Percentiles rank a stretch among this genome's conserved stretches.
phyloP scores from a whole-genome alignment of 192 early-diverging fungal species.

The Rhizophagus clarus region DNA sequence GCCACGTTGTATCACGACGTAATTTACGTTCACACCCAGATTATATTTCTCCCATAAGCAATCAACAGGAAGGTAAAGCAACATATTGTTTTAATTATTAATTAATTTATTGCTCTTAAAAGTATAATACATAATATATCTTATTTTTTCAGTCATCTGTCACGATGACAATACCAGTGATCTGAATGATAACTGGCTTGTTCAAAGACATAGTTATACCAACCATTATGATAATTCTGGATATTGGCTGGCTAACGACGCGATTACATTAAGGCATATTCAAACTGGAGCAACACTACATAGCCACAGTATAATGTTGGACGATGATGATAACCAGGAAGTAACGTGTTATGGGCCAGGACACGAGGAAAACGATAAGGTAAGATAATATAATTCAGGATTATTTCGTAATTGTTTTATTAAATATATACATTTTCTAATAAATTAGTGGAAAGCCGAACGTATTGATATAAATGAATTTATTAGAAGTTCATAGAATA shows the following conservation, averaged over 20 bases:
- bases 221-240: not conserved
- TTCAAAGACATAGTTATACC: constrained; percentile 50
- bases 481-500: not conserved
- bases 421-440: not conserved
- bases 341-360: constrained; percentile 53
- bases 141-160: constrained; percentile 37
- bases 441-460: not conserved
- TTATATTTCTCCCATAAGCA: constrained; percentile 45
- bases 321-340: constrained; percentile 46
- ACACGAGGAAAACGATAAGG: constrained; percentile 61
- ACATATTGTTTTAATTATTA: not conserved
- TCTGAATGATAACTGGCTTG: constrained; percentile 60
- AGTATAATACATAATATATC: not conserved
- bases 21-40: constrained; percentile 61
- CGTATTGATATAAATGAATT: not conserved
- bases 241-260: constrained; percentile 47
- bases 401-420: not conserved
- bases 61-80: constrained; percentile 53
- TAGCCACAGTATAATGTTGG: constrained; percentile 42
- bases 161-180: constrained; percentile 51
- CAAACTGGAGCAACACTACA: constrained; percentile 55
- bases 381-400: not conserved
- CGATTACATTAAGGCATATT: constrained; percentile 51
- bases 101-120: not conserved
- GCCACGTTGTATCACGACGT: constrained; percentile 49